A percentile compares a stretch with the other conserved stretches of the same genome.
Evolutionary conservation across 1,284 basidiomycete species (phyloP).

Genomic region (Coniferiporia weirii): DNA sequence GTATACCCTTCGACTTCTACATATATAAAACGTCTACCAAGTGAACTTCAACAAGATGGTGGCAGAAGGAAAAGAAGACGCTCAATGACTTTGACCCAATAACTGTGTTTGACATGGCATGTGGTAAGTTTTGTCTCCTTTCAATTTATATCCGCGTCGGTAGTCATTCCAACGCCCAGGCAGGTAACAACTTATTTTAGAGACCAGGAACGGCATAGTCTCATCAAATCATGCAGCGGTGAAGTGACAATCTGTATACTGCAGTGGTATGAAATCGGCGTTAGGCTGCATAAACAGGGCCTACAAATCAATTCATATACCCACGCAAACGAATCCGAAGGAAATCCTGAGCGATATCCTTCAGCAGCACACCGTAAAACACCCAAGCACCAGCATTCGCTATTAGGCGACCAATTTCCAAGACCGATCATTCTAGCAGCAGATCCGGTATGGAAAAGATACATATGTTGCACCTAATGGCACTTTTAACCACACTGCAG

Average conservation of each 20-base stretch:
- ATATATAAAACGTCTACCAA: conserved; percentile 27
- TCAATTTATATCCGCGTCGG: background rate
- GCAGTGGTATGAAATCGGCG: conserved; percentile 3
- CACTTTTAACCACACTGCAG: conserved; percentile 26
- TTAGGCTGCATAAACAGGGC: conserved; percentile 31
- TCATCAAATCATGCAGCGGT: background rate
- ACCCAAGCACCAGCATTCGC: background rate
- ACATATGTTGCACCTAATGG: too few species aligned
- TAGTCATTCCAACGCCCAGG: background rate
- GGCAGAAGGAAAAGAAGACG: conserved; percentile 31
- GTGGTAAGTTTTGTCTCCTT: conserved; percentile 35
- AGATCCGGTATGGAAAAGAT: background rate
- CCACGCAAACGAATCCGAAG: too few species aligned
- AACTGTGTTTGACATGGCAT: conserved; percentile 45
- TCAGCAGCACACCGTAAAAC: background rate
- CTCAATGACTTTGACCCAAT: conserved; percentile 23
- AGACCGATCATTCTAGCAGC: background rate
- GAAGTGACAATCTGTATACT: conserved; percentile 1
- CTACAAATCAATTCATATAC: conserved; percentile 28
- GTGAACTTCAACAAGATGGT: conserved; percentile 30
- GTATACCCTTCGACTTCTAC: conserved; percentile 24
- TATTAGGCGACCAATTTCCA: background rate
- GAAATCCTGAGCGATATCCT: too few species aligned
- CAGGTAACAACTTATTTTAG: background rate
- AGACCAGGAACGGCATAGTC: background rate